These are phyloP conservation scores for Cercis canadensis DNA, from an alignment of 306 rosid genomes.

Conservation along the genomic window DNA sequence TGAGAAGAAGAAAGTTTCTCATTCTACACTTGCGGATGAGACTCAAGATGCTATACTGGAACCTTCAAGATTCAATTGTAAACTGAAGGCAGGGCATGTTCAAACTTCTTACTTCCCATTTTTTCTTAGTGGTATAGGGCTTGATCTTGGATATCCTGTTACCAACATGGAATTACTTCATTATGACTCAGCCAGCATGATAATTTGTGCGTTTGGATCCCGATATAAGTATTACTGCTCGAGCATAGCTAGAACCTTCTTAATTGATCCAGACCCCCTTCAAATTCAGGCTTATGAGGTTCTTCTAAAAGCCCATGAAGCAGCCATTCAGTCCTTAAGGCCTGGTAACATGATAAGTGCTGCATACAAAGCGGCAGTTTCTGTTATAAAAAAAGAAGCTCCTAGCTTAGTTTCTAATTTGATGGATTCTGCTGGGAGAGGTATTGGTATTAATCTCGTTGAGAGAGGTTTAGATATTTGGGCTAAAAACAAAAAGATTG, in stretches of 20 bases:
- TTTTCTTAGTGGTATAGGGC: constrained; percentile 71
- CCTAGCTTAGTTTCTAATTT: constrained; percentile 61
- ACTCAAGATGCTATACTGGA: constrained; percentile 67
- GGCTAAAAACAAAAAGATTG: constrained; percentile 58
- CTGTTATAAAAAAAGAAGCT: constrained; percentile 65
- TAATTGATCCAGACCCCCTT: constrained; percentile 62
- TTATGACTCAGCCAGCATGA: constrained; percentile 69
- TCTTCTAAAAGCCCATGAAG: constrained; percentile 71
- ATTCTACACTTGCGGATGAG: constrained; percentile 68
- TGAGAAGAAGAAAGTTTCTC: constrained; percentile 69
- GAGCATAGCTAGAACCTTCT: constrained; percentile 64
- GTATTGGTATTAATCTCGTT: constrained; percentile 67
- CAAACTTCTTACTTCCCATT: constrained; percentile 77
- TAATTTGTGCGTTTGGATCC: constrained; percentile 71
- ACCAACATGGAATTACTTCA: constrained; percentile 65
- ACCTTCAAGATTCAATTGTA: constrained; percentile 59
- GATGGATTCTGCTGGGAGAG: constrained; percentile 73
- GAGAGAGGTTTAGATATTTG: constrained; percentile 68
- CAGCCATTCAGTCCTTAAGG: constrained; percentile 59
- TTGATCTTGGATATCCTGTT: constrained; percentile 73
- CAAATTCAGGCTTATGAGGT: constrained; percentile 68
- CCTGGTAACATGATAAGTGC: constrained; percentile 57
- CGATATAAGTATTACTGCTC: constrained; percentile 76
- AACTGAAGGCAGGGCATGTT: constrained; percentile 63
- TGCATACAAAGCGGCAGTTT: constrained; percentile 64